phyloP scores from a whole-genome alignment of 2,329 filamentous ascomycete species.

The Microdochium bolleyi region DNA sequence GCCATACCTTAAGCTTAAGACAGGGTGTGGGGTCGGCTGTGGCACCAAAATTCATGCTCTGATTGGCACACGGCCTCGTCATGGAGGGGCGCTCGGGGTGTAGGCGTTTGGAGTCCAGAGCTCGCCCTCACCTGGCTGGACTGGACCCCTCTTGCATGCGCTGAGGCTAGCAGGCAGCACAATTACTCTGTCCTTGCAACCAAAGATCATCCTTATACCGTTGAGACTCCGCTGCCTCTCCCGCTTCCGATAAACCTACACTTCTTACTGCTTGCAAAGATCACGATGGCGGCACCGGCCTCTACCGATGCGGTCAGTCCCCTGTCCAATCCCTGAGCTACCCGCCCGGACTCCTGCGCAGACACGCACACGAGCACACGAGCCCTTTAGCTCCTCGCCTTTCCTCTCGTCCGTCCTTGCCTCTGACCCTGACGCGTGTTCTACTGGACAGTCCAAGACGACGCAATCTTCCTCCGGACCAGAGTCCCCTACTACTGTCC shows the following conservation, averaged over 20 bases:
- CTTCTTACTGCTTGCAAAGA: background rate
- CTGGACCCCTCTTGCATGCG: background rate
- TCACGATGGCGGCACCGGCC: background rate
- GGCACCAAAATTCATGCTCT: too few species aligned
- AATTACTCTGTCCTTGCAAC: background rate
- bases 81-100: too few species aligned
- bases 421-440: slow-evolving; percentile 3
- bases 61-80: too few species aligned
- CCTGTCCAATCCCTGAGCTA: background rate
- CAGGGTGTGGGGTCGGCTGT: too few species aligned
- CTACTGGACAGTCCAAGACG: slow-evolving; percentile 30
- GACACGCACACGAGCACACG: background rate
- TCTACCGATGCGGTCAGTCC: background rate
- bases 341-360: background rate
- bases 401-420: slow-evolving; percentile 5
- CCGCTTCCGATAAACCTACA: background rate
- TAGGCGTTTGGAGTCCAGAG: background rate
- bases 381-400: background rate
- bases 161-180: background rate
- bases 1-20: too few species aligned
- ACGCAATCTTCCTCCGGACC: slow-evolving; percentile 32
- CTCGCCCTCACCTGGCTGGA: background rate
- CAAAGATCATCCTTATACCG: too few species aligned
- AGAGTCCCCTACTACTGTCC: slow-evolving; percentile 59
- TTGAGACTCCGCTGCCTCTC: too few species aligned